A percentile compares a stretch with the other conserved stretches of the same genome.
These are phyloP conservation scores for Guadua angustifolia DNA, from an alignment of 176 grass and related monocot species.

Conservation along the genomic window DNA sequence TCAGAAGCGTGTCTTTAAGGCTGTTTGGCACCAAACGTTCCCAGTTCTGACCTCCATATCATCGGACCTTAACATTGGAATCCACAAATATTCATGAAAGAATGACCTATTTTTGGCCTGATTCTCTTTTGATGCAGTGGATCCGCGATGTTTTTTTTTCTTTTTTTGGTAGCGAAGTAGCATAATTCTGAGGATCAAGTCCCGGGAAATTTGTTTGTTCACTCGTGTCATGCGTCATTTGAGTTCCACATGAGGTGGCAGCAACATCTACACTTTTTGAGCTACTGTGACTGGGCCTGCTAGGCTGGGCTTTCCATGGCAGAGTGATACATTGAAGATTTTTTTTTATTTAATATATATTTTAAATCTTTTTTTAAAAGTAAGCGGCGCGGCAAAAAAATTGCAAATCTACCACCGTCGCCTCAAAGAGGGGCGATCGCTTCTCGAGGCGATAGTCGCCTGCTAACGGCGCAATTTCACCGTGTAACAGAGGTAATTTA, in stretches of 20 bases:
- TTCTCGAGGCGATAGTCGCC: too few species aligned
- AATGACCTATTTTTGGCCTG: background rate
- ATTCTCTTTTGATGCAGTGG: slow-evolving; percentile 13
- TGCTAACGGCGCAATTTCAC: too few species aligned
- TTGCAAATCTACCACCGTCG: too few species aligned
- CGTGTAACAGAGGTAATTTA: too few species aligned
- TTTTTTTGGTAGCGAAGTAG: background rate
- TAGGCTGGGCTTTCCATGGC: background rate
- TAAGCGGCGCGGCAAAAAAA: too few species aligned
- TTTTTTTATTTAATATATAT: too few species aligned
- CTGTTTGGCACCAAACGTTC: slow-evolving; percentile 76
- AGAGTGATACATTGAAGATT: too few species aligned
- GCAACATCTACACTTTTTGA: background rate
- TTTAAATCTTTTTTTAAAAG: too few species aligned
- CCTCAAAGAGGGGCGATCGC: too few species aligned
- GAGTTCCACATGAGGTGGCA: background rate
- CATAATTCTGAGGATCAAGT: background rate
- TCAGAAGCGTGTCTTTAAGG: slow-evolving; percentile 96
- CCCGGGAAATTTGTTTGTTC: background rate
- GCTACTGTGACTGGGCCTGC: background rate
- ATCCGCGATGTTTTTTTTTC: slow-evolving; percentile 5
- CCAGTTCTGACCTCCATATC: slow-evolving; percentile 91
- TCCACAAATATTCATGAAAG: slow-evolving; percentile 71
- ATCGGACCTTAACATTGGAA: slow-evolving; percentile 84
- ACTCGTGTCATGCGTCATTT: background rate